A percentile compares a stretch with the other conserved stretches of the same genome.
phyloP scores from a whole-genome alignment of 345 rosid species.

The Nephelium lappaceum region DNA sequence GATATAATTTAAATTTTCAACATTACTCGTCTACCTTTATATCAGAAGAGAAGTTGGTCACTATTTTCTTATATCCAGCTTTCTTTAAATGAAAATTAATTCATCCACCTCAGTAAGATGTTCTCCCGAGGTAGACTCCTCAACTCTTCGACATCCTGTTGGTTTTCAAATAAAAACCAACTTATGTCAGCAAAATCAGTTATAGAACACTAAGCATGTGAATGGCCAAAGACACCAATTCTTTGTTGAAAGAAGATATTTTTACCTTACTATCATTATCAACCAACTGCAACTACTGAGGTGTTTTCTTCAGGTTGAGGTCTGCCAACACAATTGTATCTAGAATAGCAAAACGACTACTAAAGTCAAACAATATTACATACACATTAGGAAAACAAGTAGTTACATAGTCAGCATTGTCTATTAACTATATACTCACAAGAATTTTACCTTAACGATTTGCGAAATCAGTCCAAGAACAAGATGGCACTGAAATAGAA shows the following conservation, averaged over 20 bases:
- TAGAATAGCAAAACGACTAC: conserved; percentile 34
- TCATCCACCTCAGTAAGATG: conserved; percentile 97
- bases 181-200: conserved; percentile 14
- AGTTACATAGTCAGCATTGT: too few relatives aligned
- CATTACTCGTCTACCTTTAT: too few relatives aligned
- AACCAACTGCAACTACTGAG: conserved; percentile 87
- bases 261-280: conserved; percentile 84
- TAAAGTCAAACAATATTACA: conserved; percentile 25
- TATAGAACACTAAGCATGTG: neutral
- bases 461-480: too few relatives aligned
- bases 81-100: too few relatives aligned
- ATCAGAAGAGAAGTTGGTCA: too few relatives aligned
- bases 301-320: conserved; percentile 98
- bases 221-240: conserved; percentile 2
- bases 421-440: too few relatives aligned
- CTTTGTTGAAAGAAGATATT: conserved; percentile 8
- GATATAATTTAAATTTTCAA: too few relatives aligned
- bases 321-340: conserved; percentile 98
- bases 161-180: too few relatives aligned
- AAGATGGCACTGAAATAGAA: too few relatives aligned
- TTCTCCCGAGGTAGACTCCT: conserved; percentile 99
- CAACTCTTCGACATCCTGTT: conserved; percentile 96
- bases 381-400: too few relatives aligned
- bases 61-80: too few relatives aligned
- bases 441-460: too few relatives aligned